These are phyloP conservation scores for Yarrowia osloensis DNA, from an alignment of 805 yeast species.

Conservation along the genomic window DNA sequence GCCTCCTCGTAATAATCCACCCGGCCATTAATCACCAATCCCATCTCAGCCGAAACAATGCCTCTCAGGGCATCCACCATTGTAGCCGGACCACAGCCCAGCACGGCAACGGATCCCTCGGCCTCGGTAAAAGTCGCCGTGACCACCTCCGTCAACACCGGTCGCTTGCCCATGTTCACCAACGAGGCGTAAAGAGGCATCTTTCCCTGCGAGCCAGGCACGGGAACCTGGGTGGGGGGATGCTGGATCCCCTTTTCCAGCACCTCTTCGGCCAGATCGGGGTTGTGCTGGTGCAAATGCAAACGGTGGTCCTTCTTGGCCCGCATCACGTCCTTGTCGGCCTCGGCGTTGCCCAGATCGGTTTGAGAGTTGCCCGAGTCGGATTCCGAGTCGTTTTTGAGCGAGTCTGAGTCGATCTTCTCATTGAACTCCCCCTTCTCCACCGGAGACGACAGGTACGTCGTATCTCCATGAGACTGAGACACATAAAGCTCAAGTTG, in stretches of 20 bases:
- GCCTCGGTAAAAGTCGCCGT: slow-evolving; percentile 45
- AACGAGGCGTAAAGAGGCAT: slow-evolving; percentile 12
- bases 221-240: slow-evolving; percentile 3
- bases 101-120: slow-evolving; percentile 51
- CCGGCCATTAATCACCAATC: slow-evolving; percentile 48
- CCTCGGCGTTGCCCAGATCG: not conserved
- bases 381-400: too few relatives aligned
- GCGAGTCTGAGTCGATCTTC: not conserved
- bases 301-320: slow-evolving; percentile 16
- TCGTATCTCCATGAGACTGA: not conserved
- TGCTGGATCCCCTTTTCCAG: not conserved
- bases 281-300: not conserved
- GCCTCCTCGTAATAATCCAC: slow-evolving; percentile 75
- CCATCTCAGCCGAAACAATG: slow-evolving; percentile 49
- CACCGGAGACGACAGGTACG: slow-evolving; percentile 2
- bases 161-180: slow-evolving; percentile 44
- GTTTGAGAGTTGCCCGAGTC: slow-evolving; percentile 8
- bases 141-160: slow-evolving; percentile 49
- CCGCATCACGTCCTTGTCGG: slow-evolving; percentile 7
- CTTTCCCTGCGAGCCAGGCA: slow-evolving; percentile 6
- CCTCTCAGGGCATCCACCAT: slow-evolving; percentile 61
- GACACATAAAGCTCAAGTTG: slow-evolving; percentile 32
- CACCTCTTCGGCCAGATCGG: not conserved
- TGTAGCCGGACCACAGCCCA: slow-evolving; percentile 63
- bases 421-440: not conserved